Percentiles rank a stretch among this genome's conserved stretches.
Evolutionary conservation across 2,329 filamentous ascomycete species (phyloP).

Genomic region (Sphaerulina musiva): DNA sequence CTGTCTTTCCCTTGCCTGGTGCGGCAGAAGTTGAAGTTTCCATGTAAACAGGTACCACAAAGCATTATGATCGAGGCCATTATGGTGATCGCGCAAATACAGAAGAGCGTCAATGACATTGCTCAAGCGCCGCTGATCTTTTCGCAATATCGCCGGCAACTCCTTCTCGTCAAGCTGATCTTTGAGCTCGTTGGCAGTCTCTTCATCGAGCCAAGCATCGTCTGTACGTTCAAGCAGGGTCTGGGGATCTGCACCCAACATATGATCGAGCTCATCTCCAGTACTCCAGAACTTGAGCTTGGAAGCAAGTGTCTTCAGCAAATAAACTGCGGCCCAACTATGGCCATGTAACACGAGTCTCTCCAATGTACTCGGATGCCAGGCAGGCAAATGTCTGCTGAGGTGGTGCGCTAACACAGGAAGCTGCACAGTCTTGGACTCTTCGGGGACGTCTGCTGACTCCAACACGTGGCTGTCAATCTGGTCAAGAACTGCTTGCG

Average conservation of each 20-base stretch:
- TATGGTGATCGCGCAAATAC: conserved; percentile 25
- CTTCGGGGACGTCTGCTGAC: conserved; percentile 6
- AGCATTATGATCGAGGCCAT: conserved; percentile 25
- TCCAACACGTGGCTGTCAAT: conserved; percentile 40
- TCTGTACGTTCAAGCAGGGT: conserved; percentile 25
- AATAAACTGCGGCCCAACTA: conserved; percentile 59
- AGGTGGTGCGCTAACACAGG: conserved; percentile 38
- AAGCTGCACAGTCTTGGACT: conserved; percentile 5
- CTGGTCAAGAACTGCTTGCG: conserved; percentile 61
- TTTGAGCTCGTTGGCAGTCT: conserved; percentile 23
- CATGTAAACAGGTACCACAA: conserved; percentile 31
- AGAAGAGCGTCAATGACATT: conserved; percentile 25
- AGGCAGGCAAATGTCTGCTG: conserved; percentile 81
- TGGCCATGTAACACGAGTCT: conserved; percentile 83
- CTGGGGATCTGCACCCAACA: conserved; percentile 47
- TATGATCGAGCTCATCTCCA: conserved; percentile 72
- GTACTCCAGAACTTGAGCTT: conserved; percentile 76
- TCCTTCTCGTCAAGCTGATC: conserved; percentile 46
- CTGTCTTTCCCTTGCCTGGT: background rate
- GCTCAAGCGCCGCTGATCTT: conserved; percentile 25
- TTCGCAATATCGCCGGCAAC: conserved; percentile 28
- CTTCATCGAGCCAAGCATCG: conserved; percentile 14
- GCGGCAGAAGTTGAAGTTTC: conserved; percentile 25
- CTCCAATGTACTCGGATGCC: conserved; percentile 84
- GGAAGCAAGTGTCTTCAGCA: conserved; percentile 66